Percentiles rank a stretch among this genome's conserved stretches.
These are phyloP conservation scores for Bretschneidera sinensis DNA, from an alignment of 345 rosid genomes.

Conservation along the genomic window DNA sequence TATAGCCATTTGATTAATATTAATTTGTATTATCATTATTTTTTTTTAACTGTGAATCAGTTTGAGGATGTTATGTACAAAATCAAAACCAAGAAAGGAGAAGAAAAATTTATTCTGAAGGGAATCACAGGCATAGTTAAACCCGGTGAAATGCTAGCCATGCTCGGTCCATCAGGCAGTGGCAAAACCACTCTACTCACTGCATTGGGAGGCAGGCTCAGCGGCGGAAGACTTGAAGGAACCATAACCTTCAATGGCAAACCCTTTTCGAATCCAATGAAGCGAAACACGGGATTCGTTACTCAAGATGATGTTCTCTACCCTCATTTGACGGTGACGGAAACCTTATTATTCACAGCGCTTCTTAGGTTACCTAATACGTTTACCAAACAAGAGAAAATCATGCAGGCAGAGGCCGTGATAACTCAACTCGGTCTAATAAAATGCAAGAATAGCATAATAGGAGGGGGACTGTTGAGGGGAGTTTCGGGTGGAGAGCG, in stretches of 20 bases:
- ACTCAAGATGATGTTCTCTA: conserved; percentile 60
- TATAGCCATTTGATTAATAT: too few species aligned
- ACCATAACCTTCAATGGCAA: conserved; percentile 41
- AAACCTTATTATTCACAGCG: conserved; percentile 76
- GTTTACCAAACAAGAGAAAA: conserved; percentile 49
- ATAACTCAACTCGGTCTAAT: too few species aligned
- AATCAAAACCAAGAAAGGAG: conserved; percentile 27
- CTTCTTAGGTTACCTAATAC: conserved; percentile 66
- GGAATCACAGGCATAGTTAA: conserved; percentile 43
- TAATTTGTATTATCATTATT: not conserved
- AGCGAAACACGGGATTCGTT: conserved; percentile 48
- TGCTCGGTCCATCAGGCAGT: conserved; percentile 59
- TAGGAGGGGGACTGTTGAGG: conserved; percentile 74
- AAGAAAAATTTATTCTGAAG: conserved; percentile 41
- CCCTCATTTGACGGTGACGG: conserved; percentile 48
- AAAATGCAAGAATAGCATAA: conserved; percentile 58
- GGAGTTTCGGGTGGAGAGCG: conserved; percentile 93
- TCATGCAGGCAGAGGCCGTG: too few species aligned
- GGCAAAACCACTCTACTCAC: conserved; percentile 53
- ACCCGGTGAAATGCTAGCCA: conserved; percentile 55
- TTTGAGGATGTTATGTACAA: conserved; percentile 52
- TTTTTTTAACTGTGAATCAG: conserved; percentile 23
- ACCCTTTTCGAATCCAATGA: conserved; percentile 37
- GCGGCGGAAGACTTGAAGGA: conserved; percentile 34
- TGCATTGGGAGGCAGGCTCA: conserved; percentile 48